Percentiles rank a stretch among this genome's conserved stretches.
These are phyloP conservation scores for Ampelocalamus luodianensis DNA, from an alignment of 176 grass and related monocot species.

Conservation along the genomic window DNA sequence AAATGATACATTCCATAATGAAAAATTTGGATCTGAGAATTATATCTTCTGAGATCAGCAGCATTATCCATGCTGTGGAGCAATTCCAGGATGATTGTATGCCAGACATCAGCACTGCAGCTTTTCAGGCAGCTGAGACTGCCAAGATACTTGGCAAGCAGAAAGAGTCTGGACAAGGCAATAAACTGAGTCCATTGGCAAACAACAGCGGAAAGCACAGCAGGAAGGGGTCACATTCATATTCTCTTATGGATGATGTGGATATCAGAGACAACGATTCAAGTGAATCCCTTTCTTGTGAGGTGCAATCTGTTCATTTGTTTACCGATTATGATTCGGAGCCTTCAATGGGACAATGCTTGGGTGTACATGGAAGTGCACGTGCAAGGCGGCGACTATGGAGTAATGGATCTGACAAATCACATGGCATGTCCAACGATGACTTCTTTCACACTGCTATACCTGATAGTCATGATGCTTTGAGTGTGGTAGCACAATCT, in stretches of 20 bases:
- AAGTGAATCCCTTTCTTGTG: constrained; percentile 38
- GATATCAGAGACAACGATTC: constrained; percentile 48
- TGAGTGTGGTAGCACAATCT: constrained; percentile 29
- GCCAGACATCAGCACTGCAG: constrained; percentile 46
- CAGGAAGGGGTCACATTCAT: constrained; percentile 44
- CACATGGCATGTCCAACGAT: constrained; percentile 16
- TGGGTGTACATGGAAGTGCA: constrained; percentile 31
- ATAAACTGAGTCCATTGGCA: constrained; percentile 40
- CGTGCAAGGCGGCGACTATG: constrained; percentile 38
- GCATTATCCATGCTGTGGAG: constrained; percentile 53
- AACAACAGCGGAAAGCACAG: constrained; percentile 29
- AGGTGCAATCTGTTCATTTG: constrained; percentile 29
- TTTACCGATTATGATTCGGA: constrained; percentile 47
- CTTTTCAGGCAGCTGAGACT: constrained; percentile 54
- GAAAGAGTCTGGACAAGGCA: constrained; percentile 24
- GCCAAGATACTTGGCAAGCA: constrained; percentile 44
- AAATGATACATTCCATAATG: constrained; percentile 71
- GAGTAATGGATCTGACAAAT: constrained; percentile 44
- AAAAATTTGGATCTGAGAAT: constrained; percentile 51
- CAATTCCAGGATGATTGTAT: constrained; percentile 29
- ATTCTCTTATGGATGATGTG: constrained; percentile 41
- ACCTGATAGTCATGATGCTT: constrained; percentile 28
- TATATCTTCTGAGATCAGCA: constrained; percentile 70
- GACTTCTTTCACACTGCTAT: constrained; percentile 5
- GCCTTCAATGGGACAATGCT: constrained; percentile 11